Percentiles rank a stretch among this genome's conserved stretches.
These are phyloP conservation scores for Luffa aegyptiaca DNA, from an alignment of 306 rosid species.

Conservation along the genomic window DNA sequence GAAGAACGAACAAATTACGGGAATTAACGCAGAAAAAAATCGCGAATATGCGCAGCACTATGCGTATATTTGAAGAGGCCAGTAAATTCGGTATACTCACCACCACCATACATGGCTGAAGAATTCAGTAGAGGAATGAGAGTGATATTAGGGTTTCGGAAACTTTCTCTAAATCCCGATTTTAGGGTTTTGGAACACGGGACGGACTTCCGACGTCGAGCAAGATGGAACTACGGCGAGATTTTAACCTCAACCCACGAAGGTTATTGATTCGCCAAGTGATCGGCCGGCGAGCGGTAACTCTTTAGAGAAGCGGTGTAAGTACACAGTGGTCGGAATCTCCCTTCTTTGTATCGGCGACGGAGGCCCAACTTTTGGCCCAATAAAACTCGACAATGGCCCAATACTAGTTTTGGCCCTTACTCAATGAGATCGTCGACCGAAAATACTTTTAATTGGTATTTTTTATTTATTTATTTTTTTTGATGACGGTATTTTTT, in stretches of 20 bases:
- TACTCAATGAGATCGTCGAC: too few relatives aligned
- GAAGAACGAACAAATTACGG: neutral
- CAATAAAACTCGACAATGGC: neutral
- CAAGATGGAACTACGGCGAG: neutral
- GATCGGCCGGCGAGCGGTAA: neutral
- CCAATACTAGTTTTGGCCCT: neutral
- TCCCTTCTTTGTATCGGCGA: neutral
- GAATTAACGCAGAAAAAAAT: neutral
- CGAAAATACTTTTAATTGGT: too few relatives aligned
- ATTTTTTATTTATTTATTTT: too few relatives aligned
- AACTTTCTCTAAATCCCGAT: neutral
- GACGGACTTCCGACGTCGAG: neutral
- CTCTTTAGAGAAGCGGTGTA: neutral
- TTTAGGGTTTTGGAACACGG: neutral
- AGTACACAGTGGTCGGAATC: neutral
- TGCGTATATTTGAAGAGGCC: neutral
- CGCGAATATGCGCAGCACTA: neutral
- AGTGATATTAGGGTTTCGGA: neutral
- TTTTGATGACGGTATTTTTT: too few relatives aligned
- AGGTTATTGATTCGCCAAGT: neutral
- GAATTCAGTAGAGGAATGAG: neutral
- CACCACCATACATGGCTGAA: constrained; percentile 85
- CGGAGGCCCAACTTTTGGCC: neutral
- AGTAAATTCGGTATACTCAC: constrained; percentile 34
- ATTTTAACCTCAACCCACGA: neutral